Conservation (phyloP, 2,329 filamentous ascomycete genomes). For the Ophiostoma himal-ulmi region DNA sequence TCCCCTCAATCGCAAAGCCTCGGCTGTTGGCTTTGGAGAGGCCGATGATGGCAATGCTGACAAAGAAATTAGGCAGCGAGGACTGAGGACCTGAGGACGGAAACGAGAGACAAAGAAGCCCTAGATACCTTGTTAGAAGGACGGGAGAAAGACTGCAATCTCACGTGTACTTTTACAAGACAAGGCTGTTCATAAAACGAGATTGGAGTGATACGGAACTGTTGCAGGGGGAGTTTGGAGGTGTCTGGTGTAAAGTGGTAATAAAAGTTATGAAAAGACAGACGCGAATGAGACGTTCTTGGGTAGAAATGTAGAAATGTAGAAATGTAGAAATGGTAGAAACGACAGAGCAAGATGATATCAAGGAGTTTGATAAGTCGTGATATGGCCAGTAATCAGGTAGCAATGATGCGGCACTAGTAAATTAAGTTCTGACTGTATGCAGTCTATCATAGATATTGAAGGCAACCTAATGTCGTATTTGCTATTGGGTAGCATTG, state of each 20-base stretch:
- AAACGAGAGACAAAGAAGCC: background rate
- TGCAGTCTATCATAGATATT: background rate
- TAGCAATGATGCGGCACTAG: background rate
- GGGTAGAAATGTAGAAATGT: background rate
- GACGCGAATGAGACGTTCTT: background rate
- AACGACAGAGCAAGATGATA: background rate
- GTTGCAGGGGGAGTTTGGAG: background rate
- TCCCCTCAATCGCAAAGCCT: background rate
- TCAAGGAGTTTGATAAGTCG: background rate
- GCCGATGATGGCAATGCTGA: background rate
- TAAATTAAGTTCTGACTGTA: background rate
- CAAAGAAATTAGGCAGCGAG: background rate
- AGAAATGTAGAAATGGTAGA: background rate
- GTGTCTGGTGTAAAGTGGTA: slow-evolving; percentile 5
- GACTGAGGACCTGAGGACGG: background rate
- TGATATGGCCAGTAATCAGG: background rate
- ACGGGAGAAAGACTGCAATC: background rate
- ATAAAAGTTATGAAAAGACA: slow-evolving; percentile 10
- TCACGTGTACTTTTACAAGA: slow-evolving; percentile 8
- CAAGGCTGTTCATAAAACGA: slow-evolving; percentile 9
- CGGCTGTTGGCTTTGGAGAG: background rate
- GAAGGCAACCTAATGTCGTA: no score
- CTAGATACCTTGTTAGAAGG: background rate
- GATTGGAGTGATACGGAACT: slow-evolving; percentile 3
- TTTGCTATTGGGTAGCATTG: background rate